Evolutionary conservation across 306 rosid species (phyloP), one percentile per base, ranked within the genome.

Genomic region (Medicago ruthenica): DNA sequence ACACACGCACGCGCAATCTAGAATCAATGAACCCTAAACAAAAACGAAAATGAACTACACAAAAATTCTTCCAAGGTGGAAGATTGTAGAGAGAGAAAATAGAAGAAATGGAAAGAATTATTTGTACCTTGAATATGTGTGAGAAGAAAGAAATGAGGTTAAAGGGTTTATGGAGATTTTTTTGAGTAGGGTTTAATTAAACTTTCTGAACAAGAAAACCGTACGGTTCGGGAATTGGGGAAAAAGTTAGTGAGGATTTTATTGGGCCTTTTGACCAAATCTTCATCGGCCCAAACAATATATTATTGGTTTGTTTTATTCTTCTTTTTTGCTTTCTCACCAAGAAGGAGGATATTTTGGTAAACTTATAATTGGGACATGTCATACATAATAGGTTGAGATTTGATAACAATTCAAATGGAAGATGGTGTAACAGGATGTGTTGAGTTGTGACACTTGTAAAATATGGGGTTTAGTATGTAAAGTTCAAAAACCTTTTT

Each of bases 111-210:
- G 9, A 75, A 40, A 48, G 1, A 18, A 42, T n/a, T 21, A 0
- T 1, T 10, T 0, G 4, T 84, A 84, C 85, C 85, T 80, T 51
- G 27, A 39, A 64, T 31, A 57, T 70, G n/a, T 47, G 31, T 21
- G 65, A 40, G 60, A 70, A 3, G 68, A 54, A 24, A 15, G 76
- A 24, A 41, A 53, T 37, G 20, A 0, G 20, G 62, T 63, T 31
- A 8, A 2, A 45, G 80, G 83, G 83, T 74, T 84, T 77, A 81
- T 45, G 76, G n/a, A 18, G 67, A 34, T 15, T 48, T 24, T 60
- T 24, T 1, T 17, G 1, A 10, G 75, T 74, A 69, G 79, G 85
- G 83, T 81, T 81, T 76, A 66, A 78, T 81, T 76, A 66, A 78
- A 74, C 83, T 81, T 84, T 63, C 13, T 34, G 51, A 37, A 47